These are phyloP conservation scores for Solanum sparsipilum DNA, from an alignment of 257 asterid species.

Conservation along the genomic window DNA sequence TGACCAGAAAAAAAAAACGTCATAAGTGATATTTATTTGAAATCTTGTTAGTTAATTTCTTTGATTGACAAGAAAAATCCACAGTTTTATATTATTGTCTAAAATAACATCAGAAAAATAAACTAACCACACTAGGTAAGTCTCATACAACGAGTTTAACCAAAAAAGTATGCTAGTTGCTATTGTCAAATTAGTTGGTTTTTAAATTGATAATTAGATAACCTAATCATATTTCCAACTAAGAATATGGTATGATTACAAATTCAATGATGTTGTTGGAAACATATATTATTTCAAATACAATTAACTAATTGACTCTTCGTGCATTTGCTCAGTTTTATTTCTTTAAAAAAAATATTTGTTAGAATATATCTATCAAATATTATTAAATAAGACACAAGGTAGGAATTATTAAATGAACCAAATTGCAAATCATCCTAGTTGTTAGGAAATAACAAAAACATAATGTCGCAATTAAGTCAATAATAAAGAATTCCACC, in stretches of 20 bases:
- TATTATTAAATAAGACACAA: not conserved
- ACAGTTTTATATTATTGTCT: too few species aligned
- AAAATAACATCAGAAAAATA: not conserved
- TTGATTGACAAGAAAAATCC: too few species aligned
- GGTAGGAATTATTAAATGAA: not conserved
- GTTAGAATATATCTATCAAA: not conserved
- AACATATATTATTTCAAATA: not conserved
- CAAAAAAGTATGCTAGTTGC: not conserved
- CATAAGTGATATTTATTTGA: not conserved
- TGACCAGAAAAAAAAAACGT: not conserved
- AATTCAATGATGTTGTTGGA: not conserved
- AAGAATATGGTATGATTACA: not conserved
- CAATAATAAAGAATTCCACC: not conserved
- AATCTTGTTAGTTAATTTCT: not conserved
- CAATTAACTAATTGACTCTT: not conserved
- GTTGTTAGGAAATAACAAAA: not conserved
- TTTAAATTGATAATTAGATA: not conserved
- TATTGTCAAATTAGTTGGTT: not conserved
- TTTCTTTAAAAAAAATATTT: not conserved
- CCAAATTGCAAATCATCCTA: not conserved
- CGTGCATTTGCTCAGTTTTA: not conserved
- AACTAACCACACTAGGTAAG: not conserved
- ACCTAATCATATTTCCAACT: not conserved
- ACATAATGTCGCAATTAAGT: not conserved
- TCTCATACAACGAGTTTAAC: not conserved